Conservation (phyloP, 208 protist species). For the Trypanosoma congolense region DNA sequence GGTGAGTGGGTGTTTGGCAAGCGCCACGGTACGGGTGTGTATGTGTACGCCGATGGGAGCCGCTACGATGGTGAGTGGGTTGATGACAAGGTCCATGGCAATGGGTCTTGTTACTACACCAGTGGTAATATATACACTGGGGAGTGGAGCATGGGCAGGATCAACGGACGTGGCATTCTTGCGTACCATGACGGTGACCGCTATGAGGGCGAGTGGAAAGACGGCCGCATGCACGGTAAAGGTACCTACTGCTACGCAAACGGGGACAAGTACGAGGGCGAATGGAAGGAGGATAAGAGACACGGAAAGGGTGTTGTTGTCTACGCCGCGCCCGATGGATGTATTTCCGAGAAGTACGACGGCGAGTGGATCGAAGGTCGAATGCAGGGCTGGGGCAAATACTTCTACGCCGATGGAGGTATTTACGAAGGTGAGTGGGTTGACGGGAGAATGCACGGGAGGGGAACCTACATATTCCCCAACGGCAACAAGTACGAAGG, state of each 20-base stretch:
- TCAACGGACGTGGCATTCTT: conserved; percentile 87
- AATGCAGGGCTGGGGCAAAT: conserved; percentile 93
- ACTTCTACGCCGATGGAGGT: conserved; percentile 92
- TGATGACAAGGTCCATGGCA: conserved; percentile 92
- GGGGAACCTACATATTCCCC: conserved; percentile 90
- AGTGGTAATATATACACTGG: conserved; percentile 88
- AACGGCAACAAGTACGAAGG: conserved; percentile 95
- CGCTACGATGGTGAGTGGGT: conserved; percentile 92
- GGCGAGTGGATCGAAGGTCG: conserved; percentile 92
- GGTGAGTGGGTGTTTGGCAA: conserved; percentile 94
- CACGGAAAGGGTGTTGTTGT: conserved; percentile 89
- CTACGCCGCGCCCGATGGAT: conserved; percentile 90
- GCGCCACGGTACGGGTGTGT: conserved; percentile 88
- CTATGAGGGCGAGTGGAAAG: conserved; percentile 92
- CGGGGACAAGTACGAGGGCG: conserved; percentile 88
- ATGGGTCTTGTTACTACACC: conserved; percentile 89
- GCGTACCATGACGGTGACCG: conserved; percentile 90
- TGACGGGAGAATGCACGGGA: conserved; percentile 91
- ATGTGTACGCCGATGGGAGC: conserved; percentile 91
- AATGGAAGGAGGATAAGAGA: conserved; percentile 91
- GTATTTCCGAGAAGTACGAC: conserved; percentile 91
- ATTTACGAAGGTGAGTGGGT: conserved; percentile 90
- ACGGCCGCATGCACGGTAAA: conserved; percentile 91
- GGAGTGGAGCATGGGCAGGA: conserved; percentile 87
- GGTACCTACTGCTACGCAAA: conserved; percentile 88